Evolutionary conservation across 306 rosid genomes (phyloP), one percentile per base, ranked within the genome.

Genomic region (Abrus pulchellus): DNA sequence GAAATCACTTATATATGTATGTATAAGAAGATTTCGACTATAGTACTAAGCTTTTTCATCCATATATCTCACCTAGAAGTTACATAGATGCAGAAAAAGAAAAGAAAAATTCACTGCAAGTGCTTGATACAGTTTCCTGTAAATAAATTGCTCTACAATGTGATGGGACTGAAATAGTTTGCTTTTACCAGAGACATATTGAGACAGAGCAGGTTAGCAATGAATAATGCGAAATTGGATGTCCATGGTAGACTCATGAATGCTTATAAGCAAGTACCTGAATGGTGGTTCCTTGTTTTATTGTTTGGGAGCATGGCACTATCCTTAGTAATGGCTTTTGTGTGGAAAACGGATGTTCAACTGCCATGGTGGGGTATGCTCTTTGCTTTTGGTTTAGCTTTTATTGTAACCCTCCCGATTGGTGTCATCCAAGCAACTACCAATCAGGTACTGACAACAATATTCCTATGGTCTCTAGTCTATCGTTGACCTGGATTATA

Each of bases 391-490:
- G 90, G 12, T 49, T 86, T 96, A 72, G 97, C 99, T 79, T 90
- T 87, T 82, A 7, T 96, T 85, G 97, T 96, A 53, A 96, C 99
- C 38, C 99, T 96, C 67, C 99, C 99, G 12, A 91, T 96, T 74
- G 99, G 99, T 55, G 88, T 96, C 88, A 96, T 96, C 82, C 99
- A 96, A 85, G 99, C 99, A 61, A 96, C 99, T 47, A 96, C 99
- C 68, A 96, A 96, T 77, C 99, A 96, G 92, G 99, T 95, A 79
- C 68, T 14, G 4, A 59, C 53, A 32, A 9, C 68, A 38, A 64
- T 4, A 5, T 61, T 63, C 50, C 62, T 47, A 34, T 72, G 20
- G 20, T n/a, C 55, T 60, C 9, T 47, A 32, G 4, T 0, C 34
- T 7, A 53, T 13, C 61, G 20, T 20, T 20, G 20, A 20, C 20